Percentiles rank a stretch among this genome's conserved stretches.
Evolutionary conservation across 1,139 yeast genomes (phyloP).

Genomic region (Geotrichum phurueaensis): DNA sequence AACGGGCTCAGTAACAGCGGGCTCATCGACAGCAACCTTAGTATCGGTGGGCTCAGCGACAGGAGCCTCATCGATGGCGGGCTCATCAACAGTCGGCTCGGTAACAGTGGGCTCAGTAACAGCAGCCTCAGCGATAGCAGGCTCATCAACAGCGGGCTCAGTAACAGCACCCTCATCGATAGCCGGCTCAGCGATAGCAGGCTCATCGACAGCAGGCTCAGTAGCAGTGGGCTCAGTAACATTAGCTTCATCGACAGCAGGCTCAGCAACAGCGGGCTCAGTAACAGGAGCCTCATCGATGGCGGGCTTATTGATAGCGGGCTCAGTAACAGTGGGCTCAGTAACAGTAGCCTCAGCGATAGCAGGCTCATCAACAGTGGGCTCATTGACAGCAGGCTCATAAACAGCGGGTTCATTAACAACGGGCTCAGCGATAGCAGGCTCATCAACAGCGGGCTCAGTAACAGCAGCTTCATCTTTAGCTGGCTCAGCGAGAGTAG

Average conservation of each 20-base stretch:
- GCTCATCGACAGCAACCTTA: too few species aligned
- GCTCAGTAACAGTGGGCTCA: too few species aligned
- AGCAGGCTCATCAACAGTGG: background rate
- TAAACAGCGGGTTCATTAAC: background rate
- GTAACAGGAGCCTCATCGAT: too few species aligned
- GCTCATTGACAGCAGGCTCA: background rate
- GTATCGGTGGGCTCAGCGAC: too few species aligned
- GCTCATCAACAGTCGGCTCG: too few species aligned
- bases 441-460: background rate
- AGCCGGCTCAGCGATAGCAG: background rate
- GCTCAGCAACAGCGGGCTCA: background rate
- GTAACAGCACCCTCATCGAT: background rate
- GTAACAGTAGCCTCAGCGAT: background rate
- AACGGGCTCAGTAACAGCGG: background rate
- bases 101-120: too few species aligned
- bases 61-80: too few species aligned
- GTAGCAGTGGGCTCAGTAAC: background rate
- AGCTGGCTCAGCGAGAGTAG: background rate
- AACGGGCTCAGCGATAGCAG: background rate
- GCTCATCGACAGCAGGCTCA: background rate
- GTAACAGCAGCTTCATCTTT: background rate
- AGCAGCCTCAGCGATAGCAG: too few species aligned
- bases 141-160: background rate
- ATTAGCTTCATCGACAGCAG: background rate
- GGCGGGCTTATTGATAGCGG: too few species aligned